These are phyloP conservation scores for Penicillium aurantiogriseum DNA, from an alignment of 2,329 filamentous ascomycete genomes.

Conservation along the genomic window DNA sequence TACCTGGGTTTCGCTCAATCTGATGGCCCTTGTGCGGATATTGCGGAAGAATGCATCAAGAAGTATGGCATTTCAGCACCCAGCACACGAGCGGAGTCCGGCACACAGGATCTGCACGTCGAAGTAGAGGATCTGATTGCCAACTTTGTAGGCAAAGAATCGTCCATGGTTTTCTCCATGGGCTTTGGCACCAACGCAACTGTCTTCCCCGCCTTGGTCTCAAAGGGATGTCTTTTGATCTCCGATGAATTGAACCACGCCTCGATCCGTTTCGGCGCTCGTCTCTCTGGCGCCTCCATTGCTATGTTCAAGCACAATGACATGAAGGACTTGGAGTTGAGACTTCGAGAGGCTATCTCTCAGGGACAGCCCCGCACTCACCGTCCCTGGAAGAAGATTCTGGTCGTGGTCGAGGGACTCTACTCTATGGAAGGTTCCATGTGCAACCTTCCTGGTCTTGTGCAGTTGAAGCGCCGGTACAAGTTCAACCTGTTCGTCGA, in stretches of 20 bases:
- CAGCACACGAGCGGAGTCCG: conserved; percentile 78
- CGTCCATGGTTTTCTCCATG: conserved; percentile 98
- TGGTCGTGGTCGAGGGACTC: conserved; percentile 92
- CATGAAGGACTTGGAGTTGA: conserved; percentile 79
- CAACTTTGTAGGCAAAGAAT: conserved; percentile 87
- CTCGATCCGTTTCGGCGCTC: conserved; percentile 91
- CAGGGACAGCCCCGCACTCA: conserved; percentile 98
- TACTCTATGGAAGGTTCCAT: conserved; percentile 99
- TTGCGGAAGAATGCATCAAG: conserved; percentile 78
- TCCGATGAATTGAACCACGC: conserved; percentile 98
- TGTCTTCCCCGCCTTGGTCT: conserved; percentile 86
- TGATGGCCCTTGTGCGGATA: conserved; percentile 91
- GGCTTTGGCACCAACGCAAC: conserved; percentile 95
- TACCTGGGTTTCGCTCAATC: conserved; percentile 98
- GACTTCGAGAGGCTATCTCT: conserved; percentile 86
- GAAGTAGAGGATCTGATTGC: conserved; percentile 91
- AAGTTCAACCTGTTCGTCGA: conserved; percentile 96
- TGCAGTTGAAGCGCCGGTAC: conserved; percentile 89
- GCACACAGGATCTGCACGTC: conserved; percentile 80
- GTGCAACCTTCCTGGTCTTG: conserved; percentile 89
- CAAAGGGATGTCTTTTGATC: conserved; percentile 89
- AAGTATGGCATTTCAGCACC: conserved; percentile 81
- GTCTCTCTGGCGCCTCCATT: conserved; percentile 92
- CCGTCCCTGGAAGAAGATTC: conserved; percentile 97
- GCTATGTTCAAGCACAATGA: conserved; percentile 98